phyloP scores from a whole-genome alignment of 2,329 filamentous ascomycete species.

The Paraphaeosphaeria sporulosa region DNA sequence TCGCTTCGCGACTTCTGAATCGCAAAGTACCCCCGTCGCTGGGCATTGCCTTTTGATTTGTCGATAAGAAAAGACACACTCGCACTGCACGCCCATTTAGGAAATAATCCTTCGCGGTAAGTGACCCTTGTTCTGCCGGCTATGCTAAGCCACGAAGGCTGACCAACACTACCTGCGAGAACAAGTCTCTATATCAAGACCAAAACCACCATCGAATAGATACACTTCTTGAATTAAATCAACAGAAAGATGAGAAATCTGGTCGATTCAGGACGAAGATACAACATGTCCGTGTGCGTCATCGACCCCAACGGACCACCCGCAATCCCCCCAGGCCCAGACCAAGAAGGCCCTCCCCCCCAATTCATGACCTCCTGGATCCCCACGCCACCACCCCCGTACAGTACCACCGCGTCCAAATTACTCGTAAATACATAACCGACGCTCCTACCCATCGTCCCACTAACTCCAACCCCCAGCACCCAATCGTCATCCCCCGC shows the following conservation, averaged over 20 bases:
- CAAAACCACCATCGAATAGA: not conserved
- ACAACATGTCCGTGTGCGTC: not conserved
- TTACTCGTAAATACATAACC: too few relatives aligned
- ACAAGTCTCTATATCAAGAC: too few relatives aligned
- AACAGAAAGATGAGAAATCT: too few relatives aligned
- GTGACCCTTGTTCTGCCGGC: not conserved
- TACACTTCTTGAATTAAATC: too few relatives aligned
- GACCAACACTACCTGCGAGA: not conserved
- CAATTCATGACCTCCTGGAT: slow-evolving; percentile 1
- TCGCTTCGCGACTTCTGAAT: too few relatives aligned
- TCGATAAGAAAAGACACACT: not conserved
- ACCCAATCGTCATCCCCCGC: not conserved
- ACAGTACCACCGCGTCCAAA: not conserved
- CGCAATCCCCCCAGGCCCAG: not conserved
- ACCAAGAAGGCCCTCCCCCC: not conserved
- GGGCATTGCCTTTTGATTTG: too few relatives aligned
- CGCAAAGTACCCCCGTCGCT: too few relatives aligned
- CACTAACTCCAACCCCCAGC: not conserved
- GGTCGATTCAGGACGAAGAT: too few relatives aligned
- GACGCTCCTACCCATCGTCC: too few relatives aligned
- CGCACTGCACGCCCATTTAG: not conserved
- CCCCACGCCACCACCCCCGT: not conserved
- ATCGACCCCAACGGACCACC: not conserved
- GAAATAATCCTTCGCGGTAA: too few relatives aligned
- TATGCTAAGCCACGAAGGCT: not conserved